Conservation (phyloP, 495 filamentous ascomycete genomes). For the Tuber melanosporum region DNA sequence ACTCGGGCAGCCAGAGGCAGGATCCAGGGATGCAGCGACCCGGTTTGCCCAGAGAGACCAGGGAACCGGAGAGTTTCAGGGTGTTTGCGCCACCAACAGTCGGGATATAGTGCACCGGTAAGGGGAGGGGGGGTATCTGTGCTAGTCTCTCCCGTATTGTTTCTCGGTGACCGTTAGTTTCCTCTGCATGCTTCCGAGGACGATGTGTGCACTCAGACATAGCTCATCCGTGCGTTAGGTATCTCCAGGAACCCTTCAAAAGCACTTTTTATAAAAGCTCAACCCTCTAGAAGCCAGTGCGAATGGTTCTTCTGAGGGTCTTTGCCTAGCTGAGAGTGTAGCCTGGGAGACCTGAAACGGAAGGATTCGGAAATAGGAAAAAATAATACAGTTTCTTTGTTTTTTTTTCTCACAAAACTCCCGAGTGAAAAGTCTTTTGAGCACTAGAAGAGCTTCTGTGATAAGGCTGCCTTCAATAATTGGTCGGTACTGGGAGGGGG, state of each 20-base stretch:
- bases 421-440: no score
- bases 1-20: no score
- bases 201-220: background rate
- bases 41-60: background rate
- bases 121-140: background rate
- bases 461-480: no score
- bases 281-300: background rate
- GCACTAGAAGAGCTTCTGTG: no score
- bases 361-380: no score
- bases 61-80: background rate
- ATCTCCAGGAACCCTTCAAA: background rate
- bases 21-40: background rate
- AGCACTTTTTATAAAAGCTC: background rate
- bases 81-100: background rate
- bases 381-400: no score
- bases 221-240: background rate
- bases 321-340: background rate
- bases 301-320: background rate
- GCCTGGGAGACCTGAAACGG: no score
- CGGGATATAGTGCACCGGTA: background rate
- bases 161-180: background rate
- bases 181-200: background rate
- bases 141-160: background rate
- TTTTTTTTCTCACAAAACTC: no score
- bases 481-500: no score